Percentiles rank a stretch among this genome's conserved stretches.
phyloP scores from a whole-genome alignment of 345 rosid species.

The Carallia brachiata region DNA sequence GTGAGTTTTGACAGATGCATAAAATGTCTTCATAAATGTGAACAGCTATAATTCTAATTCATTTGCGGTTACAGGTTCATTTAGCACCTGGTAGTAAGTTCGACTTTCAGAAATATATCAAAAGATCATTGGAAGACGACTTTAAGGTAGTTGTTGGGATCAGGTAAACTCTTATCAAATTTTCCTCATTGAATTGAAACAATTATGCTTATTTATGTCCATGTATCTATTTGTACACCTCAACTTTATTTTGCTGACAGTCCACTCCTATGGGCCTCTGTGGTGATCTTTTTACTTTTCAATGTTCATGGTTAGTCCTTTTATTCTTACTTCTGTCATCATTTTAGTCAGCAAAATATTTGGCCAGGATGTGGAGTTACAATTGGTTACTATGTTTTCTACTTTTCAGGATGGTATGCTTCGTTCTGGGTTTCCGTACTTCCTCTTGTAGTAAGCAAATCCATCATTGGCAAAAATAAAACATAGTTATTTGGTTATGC shows the following conservation, averaged over 20 bases:
- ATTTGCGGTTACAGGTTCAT: conserved; percentile 60
- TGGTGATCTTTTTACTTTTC: conserved; percentile 61
- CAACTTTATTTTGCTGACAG: conserved; percentile 42
- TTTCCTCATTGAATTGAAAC: background rate
- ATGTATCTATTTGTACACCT: background rate
- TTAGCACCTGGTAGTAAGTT: conserved; percentile 80
- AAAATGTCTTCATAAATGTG: background rate
- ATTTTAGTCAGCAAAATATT: conserved; percentile 3
- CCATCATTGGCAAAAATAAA: background rate
- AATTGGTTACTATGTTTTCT: background rate
- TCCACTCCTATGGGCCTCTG: conserved; percentile 74
- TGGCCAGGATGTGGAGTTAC: background rate
- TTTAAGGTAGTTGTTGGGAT: conserved; percentile 94
- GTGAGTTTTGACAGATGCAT: conserved; percentile 42
- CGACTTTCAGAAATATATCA: conserved; percentile 88
- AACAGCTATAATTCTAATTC: background rate
- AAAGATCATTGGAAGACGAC: conserved; percentile 89
- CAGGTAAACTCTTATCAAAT: conserved; percentile 40
- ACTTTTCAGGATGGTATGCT: conserved; percentile 63
- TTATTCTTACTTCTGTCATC: background rate
- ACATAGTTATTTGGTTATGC: background rate
- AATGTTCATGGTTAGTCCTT: conserved; percentile 66
- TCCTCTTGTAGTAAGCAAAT: conserved; percentile 69
- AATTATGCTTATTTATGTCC: background rate
- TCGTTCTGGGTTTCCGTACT: conserved; percentile 56